A percentile compares a stretch with the other conserved stretches of the same genome.
Evolutionary conservation across 176 grass and related monocot genomes (phyloP).

Genomic region (Calamus simplicifolius): DNA sequence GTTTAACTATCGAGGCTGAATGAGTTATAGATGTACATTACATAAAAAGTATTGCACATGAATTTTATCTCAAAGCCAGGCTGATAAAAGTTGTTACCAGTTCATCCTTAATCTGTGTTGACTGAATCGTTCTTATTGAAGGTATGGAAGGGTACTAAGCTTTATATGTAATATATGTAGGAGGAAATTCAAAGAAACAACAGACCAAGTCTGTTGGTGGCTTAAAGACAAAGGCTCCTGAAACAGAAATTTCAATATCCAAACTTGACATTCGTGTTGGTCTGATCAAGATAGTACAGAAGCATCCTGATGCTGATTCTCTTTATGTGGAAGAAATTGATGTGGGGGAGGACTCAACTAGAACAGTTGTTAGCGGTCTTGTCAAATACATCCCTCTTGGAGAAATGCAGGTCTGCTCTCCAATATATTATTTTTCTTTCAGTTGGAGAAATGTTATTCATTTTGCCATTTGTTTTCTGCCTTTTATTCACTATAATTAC

Average conservation of each 20-base stretch:
- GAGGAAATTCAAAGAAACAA: conserved; percentile 49
- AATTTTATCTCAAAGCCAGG: too few relatives aligned
- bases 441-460: background rate
- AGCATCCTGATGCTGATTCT: conserved; percentile 90
- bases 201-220: conserved; percentile 34
- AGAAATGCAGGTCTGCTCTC: conserved; percentile 66
- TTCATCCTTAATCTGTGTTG: too few relatives aligned
- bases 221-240: conserved; percentile 63
- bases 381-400: conserved; percentile 84
- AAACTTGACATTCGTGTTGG: conserved; percentile 89
- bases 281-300: conserved; percentile 74
- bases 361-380: conserved; percentile 93
- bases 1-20: too few relatives aligned
- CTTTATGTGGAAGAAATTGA: conserved; percentile 97
- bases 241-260: conserved; percentile 43
- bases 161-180: conserved; percentile 20
- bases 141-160: background rate
- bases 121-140: too few relatives aligned
- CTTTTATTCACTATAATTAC: conserved; percentile 12
- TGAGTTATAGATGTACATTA: too few relatives aligned
- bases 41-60: too few relatives aligned
- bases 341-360: conserved; percentile 74
- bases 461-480: conserved; percentile 7
- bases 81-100: too few relatives aligned
- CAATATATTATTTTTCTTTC: background rate